These are phyloP conservation scores for sorghum (Sorghum bicolor) DNA, from an alignment of 176 grass and related monocot species.

Conservation along the genomic window Sorghum_bicolor_NCBIv3 NC_012876.2:57398001-57398500, in stretches of 20 bases:
- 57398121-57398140: conserved; percentile 83
- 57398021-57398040: conserved; percentile 87
- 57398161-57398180: conserved; percentile 57
- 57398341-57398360: conserved; percentile 90
- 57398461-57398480: conserved; percentile 83
- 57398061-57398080: conserved; percentile 90
- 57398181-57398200: conserved; percentile 69
- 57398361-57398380: conserved; percentile 73
- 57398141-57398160: conserved; percentile 86
- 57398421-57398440: conserved; percentile 93
- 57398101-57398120: conserved; percentile 78
- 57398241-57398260: conserved; percentile 80
- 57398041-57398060: conserved; percentile 98
- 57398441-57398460: conserved; percentile 91
- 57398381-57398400: conserved; percentile 67
- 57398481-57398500: conserved; percentile 33
- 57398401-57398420: conserved; percentile 77
- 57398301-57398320: conserved; percentile 88
- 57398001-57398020: conserved; percentile 89
- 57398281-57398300: conserved; percentile 78
- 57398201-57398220: conserved; percentile 59
- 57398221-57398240: conserved; percentile 84
- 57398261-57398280: conserved; percentile 88
- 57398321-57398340: conserved; percentile 81
- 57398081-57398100: conserved; percentile 91